These are phyloP conservation scores for Jaapia argillacea DNA, from an alignment of 768 basidiomycete species.

Conservation along the genomic window DNA sequence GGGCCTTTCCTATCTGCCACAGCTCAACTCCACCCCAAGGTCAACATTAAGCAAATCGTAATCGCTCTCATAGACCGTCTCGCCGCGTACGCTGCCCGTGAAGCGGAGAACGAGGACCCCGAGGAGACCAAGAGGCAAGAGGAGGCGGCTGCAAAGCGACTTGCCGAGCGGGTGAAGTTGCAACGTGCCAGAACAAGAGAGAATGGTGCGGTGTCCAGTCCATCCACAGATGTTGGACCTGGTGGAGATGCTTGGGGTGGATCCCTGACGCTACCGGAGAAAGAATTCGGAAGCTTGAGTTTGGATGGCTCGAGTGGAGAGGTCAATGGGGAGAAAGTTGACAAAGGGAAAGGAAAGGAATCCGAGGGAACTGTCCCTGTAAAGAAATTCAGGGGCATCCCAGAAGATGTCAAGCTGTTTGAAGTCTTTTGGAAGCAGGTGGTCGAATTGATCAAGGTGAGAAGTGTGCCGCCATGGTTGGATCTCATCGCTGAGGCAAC, in stretches of 20 bases:
- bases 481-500: slow-evolving; percentile 4
- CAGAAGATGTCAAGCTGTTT: slow-evolving; percentile 89
- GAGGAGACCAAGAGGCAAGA: slow-evolving; percentile 91
- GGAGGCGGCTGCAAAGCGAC: slow-evolving; percentile 80
- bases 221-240: slow-evolving; percentile 7
- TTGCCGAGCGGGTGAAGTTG: slow-evolving; percentile 77
- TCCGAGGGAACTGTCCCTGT: slow-evolving; percentile 23
- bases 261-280: slow-evolving; percentile 7
- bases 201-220: slow-evolving; percentile 20
- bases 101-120: slow-evolving; percentile 93
- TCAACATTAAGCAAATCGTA: slow-evolving; percentile 97
- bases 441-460: slow-evolving; percentile 92
- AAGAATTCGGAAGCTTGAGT: slow-evolving; percentile 7
- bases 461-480: slow-evolving; percentile 10
- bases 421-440: slow-evolving; percentile 99
- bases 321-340: slow-evolving; percentile 19
- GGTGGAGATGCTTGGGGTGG: slow-evolving; percentile 16
- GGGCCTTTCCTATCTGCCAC: slow-evolving; percentile 94
- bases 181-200: slow-evolving; percentile 60
- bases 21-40: slow-evolving; percentile 93
- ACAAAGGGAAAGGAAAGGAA: slow-evolving; percentile 57
- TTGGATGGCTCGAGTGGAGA: slow-evolving; percentile 6
- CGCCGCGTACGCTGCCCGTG: slow-evolving; percentile 91
- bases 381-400: slow-evolving; percentile 89
- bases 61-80: slow-evolving; percentile 95